A percentile compares a stretch with the other conserved stretches of the same genome.
Evolutionary conservation across 768 basidiomycete genomes (phyloP).

Genomic region (Tricholoma sp.): DNA sequence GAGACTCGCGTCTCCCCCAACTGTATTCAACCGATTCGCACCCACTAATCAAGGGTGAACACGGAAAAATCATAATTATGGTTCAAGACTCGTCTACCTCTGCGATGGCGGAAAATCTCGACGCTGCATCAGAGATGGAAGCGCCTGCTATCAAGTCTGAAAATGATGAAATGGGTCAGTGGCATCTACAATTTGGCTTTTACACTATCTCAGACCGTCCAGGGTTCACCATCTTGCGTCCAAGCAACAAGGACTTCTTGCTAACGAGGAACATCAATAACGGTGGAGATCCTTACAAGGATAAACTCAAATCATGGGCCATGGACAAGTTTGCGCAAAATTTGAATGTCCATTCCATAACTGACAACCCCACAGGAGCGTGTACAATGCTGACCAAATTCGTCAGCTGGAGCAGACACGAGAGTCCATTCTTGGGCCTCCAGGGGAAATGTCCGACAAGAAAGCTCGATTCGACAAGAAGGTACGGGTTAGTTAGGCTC

Average conservation of each 20-base stretch:
- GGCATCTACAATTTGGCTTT: too few relatives aligned
- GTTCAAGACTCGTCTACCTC: neutral
- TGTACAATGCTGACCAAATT: too few relatives aligned
- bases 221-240: too few relatives aligned
- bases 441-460: neutral
- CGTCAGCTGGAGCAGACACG: neutral
- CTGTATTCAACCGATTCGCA: too few relatives aligned
- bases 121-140: neutral
- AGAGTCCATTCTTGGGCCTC: neutral
- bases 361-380: too few relatives aligned
- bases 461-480: neutral
- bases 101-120: too few relatives aligned
- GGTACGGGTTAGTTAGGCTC: neutral
- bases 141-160: neutral
- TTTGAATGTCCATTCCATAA: neutral
- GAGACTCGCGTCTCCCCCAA: too few relatives aligned
- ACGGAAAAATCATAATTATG: neutral
- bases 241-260: too few relatives aligned
- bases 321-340: too few relatives aligned
- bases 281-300: too few relatives aligned
- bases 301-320: too few relatives aligned
- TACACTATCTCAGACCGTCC: neutral
- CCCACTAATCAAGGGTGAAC: too few relatives aligned
- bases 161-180: neutral
- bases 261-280: neutral